Evolutionary conservation across 306 rosid species (phyloP), one percentile per base, ranked within the genome.

Genomic region (Mimosa bimucronata): DNA sequence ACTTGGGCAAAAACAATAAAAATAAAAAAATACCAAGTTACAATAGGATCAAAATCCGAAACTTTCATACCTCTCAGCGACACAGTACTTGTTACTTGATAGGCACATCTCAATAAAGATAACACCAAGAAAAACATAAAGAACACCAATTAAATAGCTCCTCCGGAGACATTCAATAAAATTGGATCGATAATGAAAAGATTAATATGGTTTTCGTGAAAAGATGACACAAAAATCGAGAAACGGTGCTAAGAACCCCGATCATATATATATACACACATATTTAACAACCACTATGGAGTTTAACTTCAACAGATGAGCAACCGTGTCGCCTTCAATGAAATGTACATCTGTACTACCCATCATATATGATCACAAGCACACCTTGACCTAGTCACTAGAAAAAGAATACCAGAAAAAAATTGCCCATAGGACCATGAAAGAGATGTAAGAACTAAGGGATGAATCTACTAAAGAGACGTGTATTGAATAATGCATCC

Each of bases 381-480:
- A 75, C 66, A 65, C 45, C 12, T 6, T 26, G 34, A 65, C 45
- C 16, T 6, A 34, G 34, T 65, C 60, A 55, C 57, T 71, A 77
- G 6, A 37, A 37, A 73, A 62, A 31, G 41, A 79, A 64, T 15
- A 62, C 65, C 15, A 21, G 4, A 23, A 25, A 55, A 11, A 9
- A 44, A n/a, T n/a, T 30, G 11, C 60, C 64, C 23, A 19, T 0
- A 42, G 48, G 21, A 68, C 18, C 19, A 52, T 41, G 30, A n/a
- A n/a, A 67, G 72, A 74, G 48, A 77, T 11, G 31, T 18, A 60
- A 14, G 29, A 55, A 75, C 50, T 34, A 42, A 25, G 37, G 52
- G 65, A 55, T 31, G 42, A 53, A 82, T 80, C 71, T 50, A 41
- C 45, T 53, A 82, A 25, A 58, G 12, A 45, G 4, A 45, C 9